Evolutionary conservation across 108 stramenopile genomes (phyloP).

Genomic region (Bacterosira constricta): DNA sequence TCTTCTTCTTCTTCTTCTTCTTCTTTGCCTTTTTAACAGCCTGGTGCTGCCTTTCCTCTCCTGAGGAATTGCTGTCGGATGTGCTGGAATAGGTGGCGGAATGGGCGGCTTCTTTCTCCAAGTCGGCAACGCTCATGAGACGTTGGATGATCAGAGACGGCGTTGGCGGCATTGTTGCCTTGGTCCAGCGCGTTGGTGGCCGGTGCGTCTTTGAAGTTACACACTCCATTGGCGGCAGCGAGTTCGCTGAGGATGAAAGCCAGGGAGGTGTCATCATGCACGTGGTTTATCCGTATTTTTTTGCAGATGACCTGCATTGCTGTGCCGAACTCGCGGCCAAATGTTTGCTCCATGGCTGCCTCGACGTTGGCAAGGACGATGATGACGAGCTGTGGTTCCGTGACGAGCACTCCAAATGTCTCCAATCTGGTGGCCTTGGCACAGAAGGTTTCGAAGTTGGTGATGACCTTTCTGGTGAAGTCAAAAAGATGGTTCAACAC

Average conservation of each 20-base stretch:
- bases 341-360: not conserved
- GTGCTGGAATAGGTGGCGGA: too few species aligned
- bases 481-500: not conserved
- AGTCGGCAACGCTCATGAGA: too few species aligned
- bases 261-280: slow-evolving; percentile 1
- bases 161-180: not conserved
- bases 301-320: not conserved
- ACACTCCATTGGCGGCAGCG: not conserved
- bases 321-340: not conserved
- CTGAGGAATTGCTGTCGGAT: too few species aligned
- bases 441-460: not conserved
- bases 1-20: too few species aligned
- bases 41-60: too few species aligned
- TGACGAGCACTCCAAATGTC: not conserved
- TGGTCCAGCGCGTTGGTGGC: too few species aligned
- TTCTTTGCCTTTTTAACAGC: too few species aligned
- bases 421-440: not conserved
- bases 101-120: too few species aligned
- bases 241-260: slow-evolving; percentile 1
- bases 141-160: not conserved
- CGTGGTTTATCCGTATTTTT: not conserved
- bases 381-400: not conserved
- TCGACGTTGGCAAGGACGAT: slow-evolving; percentile 6
- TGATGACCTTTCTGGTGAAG: not conserved
- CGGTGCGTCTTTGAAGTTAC: not conserved